Base-by-base conservation (phyloP, 2,329 filamentous ascomycete genomes). In the Cladorrhinum sp. region DNA sequence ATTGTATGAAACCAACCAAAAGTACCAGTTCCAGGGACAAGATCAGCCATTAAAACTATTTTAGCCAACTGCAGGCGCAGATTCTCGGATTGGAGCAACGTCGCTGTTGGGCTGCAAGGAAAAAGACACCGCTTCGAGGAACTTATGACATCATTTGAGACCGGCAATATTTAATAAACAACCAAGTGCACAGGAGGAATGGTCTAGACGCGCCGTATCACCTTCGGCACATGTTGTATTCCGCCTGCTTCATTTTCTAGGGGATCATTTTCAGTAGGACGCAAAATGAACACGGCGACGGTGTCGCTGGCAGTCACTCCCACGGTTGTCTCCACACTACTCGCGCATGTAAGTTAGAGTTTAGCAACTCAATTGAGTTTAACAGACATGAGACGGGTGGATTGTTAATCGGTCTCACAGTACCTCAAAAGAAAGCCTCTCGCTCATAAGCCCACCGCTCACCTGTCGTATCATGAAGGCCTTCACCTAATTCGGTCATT, bases 381-480 rank as follows among this genome's bases (percentile, higher is more conserved):
- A 50, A 18, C 25, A 24, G 9, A 24, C 27, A 38, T 53, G 24
- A 20, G 32, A 56, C 5, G 25, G 32, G 41, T 6, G 25, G 48
- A 41, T 36, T 60, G 36, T 61, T 52, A 58, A 52, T 50, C 5
- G 6, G 22, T 20, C n/a, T n/a, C 36, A 24, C 52, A 95, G 89
- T 97, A 95, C 75, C 79, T 96, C 62, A 89, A 96, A 70, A 88
- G 90, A 65, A 90, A 89, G 70, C 83, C 86, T 1, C 81, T 89
- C 27, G 86, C 83, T 63, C 81, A 93, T 65, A 93, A 93, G 64
- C 93, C 93, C 0, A 96, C 91, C 1, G 90, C 90, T 1, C 91
- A 96, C 73, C 86, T 99, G 59, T 93, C 92, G 57, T 99, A 99
- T 77, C 91, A 98, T 72, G 91, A 97, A 77, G 93, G 93, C 38